Conservation (phyloP, 306 rosid species). For the Sophora flavescens region DNA sequence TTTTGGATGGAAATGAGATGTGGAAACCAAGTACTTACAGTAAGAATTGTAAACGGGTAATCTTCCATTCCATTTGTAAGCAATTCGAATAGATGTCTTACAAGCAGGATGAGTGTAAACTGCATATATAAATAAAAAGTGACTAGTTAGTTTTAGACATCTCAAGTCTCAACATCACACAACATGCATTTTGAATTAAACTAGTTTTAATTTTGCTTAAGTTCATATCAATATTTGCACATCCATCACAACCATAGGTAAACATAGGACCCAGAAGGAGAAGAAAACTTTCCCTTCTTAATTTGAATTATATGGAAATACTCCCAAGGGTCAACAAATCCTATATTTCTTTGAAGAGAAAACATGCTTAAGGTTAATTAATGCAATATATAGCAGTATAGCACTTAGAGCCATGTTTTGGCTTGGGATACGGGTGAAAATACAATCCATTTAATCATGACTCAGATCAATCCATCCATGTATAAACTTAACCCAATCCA, state of each 20-base stretch:
- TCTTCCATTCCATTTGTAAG: constrained; percentile 67
- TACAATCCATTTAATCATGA: no score
- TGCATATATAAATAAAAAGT: constrained; percentile 53
- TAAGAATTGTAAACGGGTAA: constrained; percentile 85
- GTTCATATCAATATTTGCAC: background rate
- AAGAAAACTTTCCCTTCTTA: background rate
- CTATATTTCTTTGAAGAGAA: background rate
- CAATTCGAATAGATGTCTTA: constrained; percentile 75
- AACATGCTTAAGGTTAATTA: background rate
- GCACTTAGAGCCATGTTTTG: constrained; percentile 15
- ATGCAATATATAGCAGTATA: constrained; percentile 20
- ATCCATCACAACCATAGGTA: background rate
- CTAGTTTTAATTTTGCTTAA: background rate
- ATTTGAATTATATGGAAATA: background rate
- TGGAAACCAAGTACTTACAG: constrained; percentile 58
- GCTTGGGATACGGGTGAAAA: background rate
- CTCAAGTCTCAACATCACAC: background rate
- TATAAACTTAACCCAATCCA: no score
- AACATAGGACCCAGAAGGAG: background rate
- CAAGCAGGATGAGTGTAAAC: constrained; percentile 79
- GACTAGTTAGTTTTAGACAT: constrained; percentile 15
- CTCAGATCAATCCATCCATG: no score
- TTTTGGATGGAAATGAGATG: background rate
- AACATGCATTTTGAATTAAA: background rate
- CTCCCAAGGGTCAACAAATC: background rate